These are phyloP conservation scores for Sindora glabra DNA, from an alignment of 306 rosid species.

Conservation along the genomic window DNA sequence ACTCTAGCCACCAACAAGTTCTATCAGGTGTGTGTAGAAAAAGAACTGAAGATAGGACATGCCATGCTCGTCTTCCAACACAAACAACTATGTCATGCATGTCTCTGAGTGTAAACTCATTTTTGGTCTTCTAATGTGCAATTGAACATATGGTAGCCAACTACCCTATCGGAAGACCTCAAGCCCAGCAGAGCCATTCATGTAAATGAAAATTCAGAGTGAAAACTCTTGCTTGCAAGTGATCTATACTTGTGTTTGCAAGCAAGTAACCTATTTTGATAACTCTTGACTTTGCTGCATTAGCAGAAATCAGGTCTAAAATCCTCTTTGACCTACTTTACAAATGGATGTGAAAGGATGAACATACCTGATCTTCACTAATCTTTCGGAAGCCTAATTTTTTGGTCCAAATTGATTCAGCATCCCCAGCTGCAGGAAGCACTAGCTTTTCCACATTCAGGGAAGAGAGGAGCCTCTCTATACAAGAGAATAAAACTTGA, in stretches of 20 bases:
- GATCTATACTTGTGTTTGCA: not conserved
- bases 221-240: not conserved
- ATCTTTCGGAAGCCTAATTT: conserved; percentile 83
- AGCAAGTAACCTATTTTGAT: not conserved
- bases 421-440: conserved; percentile 98
- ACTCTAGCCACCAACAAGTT: not conserved
- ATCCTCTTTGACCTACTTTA: not conserved
- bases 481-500: conserved; percentile 83
- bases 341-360: not conserved
- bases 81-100: not conserved
- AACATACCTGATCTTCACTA: conserved; percentile 81
- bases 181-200: conserved; percentile 1
- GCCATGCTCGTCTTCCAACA: not conserved
- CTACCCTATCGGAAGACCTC: conserved; percentile 5
- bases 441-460: conserved; percentile 85
- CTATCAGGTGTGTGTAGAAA: not conserved
- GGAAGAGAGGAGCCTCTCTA: conserved; percentile 72
- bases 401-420: conserved; percentile 93
- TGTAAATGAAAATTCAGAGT: not conserved
- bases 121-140: not conserved
- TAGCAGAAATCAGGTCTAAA: not conserved
- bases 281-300: not conserved
- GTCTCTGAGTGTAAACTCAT: not conserved
- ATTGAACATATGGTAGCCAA: not conserved
- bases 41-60: not conserved